These are phyloP conservation scores for Austroboletus niveus DNA, from an alignment of 1,284 basidiomycete species.

Conservation along the genomic window DNA sequence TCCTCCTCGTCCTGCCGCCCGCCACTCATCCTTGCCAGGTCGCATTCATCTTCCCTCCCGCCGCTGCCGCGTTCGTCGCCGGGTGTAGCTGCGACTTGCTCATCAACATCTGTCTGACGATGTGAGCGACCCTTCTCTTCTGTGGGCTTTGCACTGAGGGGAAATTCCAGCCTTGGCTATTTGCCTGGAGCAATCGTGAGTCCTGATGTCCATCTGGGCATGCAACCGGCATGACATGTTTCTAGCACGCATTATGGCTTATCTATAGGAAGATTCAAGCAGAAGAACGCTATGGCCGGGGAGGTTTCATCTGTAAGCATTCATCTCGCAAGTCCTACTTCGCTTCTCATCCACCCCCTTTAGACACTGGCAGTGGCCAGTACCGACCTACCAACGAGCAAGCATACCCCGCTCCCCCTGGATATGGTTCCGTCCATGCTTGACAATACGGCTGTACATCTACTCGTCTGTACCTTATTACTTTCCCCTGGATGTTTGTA, in stretches of 20 bases:
- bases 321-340: neutral
- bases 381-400: slow-evolving; percentile 24
- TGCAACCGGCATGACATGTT: neutral
- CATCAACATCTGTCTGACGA: slow-evolving; percentile 70
- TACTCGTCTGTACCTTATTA: neutral
- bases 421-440: slow-evolving; percentile 23
- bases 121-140: slow-evolving; percentile 42
- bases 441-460: slow-evolving; percentile 3
- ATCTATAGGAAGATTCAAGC: slow-evolving; percentile 79
- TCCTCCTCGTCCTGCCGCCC: neutral
- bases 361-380: slow-evolving; percentile 30
- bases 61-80: slow-evolving; percentile 61
- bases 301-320: slow-evolving; percentile 61
- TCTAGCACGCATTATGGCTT: slow-evolving; percentile 61
- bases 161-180: slow-evolving; percentile 59
- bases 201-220: slow-evolving; percentile 1
- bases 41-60: slow-evolving; percentile 68
- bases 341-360: neutral
- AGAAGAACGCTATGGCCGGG: slow-evolving; percentile 69
- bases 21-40: slow-evolving; percentile 43
- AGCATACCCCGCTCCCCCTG: slow-evolving; percentile 16
- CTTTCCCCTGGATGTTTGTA: neutral
- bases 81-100: slow-evolving; percentile 72
- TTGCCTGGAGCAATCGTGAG: slow-evolving; percentile 68
- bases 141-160: slow-evolving; percentile 1